Evolutionary conservation across 2,329 filamentous ascomycete species (phyloP).

Genomic region (Incumbomyces delicatus): DNA sequence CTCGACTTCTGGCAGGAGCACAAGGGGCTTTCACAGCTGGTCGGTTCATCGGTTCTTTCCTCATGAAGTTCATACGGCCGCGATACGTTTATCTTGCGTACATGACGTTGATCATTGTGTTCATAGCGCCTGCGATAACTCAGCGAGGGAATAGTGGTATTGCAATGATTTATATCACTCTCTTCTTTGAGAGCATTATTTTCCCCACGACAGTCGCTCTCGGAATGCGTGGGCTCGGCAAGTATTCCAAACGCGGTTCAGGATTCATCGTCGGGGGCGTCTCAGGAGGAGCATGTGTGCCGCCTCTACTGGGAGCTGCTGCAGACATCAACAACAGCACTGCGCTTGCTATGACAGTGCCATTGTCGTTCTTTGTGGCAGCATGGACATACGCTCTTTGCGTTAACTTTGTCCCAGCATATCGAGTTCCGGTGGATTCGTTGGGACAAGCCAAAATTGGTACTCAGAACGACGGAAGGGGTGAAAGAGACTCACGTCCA

Average conservation of each 20-base stretch:
- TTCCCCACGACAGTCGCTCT: conserved; percentile 75
- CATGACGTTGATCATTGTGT: conserved; percentile 51
- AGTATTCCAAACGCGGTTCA: conserved; percentile 65
- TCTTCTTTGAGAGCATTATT: conserved; percentile 71
- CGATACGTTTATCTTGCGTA: conserved; percentile 63
- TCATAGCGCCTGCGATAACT: conserved; percentile 41
- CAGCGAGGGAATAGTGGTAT: conserved; percentile 30
- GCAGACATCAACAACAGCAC: conserved; percentile 55
- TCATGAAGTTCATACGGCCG: conserved; percentile 60
- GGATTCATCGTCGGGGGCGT: conserved; percentile 65
- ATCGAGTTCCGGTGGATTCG: conserved; percentile 53
- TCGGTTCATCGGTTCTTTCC: conserved; percentile 55
- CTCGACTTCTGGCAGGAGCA: conserved; percentile 63
- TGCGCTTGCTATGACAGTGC: conserved; percentile 56
- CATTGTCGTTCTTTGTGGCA: conserved; percentile 49
- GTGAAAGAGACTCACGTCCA: background rate
- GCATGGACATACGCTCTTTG: conserved; percentile 49
- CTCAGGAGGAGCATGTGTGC: conserved; percentile 56
- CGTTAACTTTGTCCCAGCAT: conserved; percentile 58
- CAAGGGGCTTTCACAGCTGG: conserved; percentile 65
- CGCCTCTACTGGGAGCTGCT: conserved; percentile 59
- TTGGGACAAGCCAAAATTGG: conserved; percentile 40
- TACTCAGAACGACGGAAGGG: conserved; percentile 22
- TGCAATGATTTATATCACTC: conserved; percentile 57
- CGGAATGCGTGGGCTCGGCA: conserved; percentile 64